Percentiles rank a stretch among this genome's conserved stretches.
Evolutionary conservation across 2,329 filamentous ascomycete species (phyloP).

Genomic region (Alternaria sp.): DNA sequence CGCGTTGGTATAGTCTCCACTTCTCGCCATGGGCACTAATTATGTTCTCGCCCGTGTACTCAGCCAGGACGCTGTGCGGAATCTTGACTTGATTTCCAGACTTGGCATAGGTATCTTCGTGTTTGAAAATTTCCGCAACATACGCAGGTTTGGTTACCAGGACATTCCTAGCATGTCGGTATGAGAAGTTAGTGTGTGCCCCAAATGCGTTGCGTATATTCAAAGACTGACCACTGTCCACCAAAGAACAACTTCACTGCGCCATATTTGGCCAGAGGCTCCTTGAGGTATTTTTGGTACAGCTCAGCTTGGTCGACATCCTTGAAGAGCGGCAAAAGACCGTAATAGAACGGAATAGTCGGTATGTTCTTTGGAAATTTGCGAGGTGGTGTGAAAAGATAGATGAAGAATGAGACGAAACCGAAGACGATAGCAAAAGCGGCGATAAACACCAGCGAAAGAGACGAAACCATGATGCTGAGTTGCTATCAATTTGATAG

Average conservation of each 20-base stretch:
- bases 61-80: constrained; percentile 41
- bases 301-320: constrained; percentile 57
- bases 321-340: constrained; percentile 54
- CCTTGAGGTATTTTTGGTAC: constrained; percentile 53
- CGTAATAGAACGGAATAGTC: constrained; percentile 57
- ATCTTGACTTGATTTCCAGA: constrained; percentile 47
- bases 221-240: constrained; percentile 48
- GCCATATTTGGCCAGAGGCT: constrained; percentile 52
- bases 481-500: constrained; percentile 7
- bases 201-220: too few species aligned
- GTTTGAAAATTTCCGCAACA: constrained; percentile 52
- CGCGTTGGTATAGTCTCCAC: constrained; percentile 42
- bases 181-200: too few species aligned
- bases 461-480: constrained; percentile 33
- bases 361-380: constrained; percentile 52
- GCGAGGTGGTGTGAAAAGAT: constrained; percentile 39
- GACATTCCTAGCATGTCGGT: constrained; percentile 48
- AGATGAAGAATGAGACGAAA: constrained; percentile 34
- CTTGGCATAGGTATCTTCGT: constrained; percentile 46
- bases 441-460: constrained; percentile 36
- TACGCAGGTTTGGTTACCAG: constrained; percentile 57
- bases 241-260: constrained; percentile 62
- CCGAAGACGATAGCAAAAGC: constrained; percentile 28
- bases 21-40: constrained; percentile 44
- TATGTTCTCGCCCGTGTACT: constrained; percentile 48